Evolutionary conservation across 2,329 filamentous ascomycete genomes (phyloP), one percentile per base, ranked within the genome.

Genomic region (Celoporthe dispersa): DNA sequence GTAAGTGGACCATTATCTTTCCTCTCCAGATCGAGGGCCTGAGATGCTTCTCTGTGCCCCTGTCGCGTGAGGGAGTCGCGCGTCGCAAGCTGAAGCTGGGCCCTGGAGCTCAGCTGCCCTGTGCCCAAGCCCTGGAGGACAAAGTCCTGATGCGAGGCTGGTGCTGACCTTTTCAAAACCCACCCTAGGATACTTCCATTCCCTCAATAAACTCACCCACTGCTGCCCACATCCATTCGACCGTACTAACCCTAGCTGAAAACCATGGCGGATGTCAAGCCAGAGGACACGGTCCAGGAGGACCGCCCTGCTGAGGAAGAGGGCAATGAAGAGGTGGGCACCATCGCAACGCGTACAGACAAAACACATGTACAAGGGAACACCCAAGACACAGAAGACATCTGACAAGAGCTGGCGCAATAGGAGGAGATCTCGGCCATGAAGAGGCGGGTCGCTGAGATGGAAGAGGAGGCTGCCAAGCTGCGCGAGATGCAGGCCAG

Each of bases 391-490:
- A 64, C 57, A 70, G 68, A 70, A 70, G 53, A 44, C 61, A 71
- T 71, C 66, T 72, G 70, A 68, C 68, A 72, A 70, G 68, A 73
- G 66, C 59, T 66, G 68, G 67, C 62, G 41, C 65, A 72, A 64
- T 74, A 89, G 87, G 87, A 95, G 86, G 93, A 96, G 81, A 95
- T 96, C 77, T 90, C 89, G 72, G 92, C 91, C 70, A 96, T 96
- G 93, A 96, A 95, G 86, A 88, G 88, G 77, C 88, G 92, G 75
- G 92, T 96, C 73, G 92, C 92, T 73, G 93, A 96, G 83, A 96
- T 96, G 93, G 93, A 96, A 83, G 92, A 93, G 77, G 93, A 96
- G 84, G 93, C 93, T 6, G 91, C 91, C 70, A 94, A 94, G 81
- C 87, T 96, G 67, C 89, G 93, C 74, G 93, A 95, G 81, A 94